Evolutionary conservation across 2,329 filamentous ascomycete species (phyloP).

Genomic region (Cadophora gregata): DNA sequence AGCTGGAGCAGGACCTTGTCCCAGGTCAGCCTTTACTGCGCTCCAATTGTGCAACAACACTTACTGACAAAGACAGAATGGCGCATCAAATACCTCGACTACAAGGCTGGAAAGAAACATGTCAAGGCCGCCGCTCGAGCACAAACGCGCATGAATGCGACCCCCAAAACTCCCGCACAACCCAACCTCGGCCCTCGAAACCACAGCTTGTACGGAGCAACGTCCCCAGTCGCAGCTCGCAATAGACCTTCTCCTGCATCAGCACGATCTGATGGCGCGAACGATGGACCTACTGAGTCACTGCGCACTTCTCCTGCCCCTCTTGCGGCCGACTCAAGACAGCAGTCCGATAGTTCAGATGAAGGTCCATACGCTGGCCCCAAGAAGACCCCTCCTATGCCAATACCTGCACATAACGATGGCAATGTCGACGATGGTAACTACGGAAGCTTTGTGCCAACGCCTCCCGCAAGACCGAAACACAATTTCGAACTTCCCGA

Average conservation of each 20-base stretch:
- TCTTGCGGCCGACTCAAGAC: conserved; percentile 34
- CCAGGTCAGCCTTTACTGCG: conserved; percentile 62
- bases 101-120: conserved; percentile 94
- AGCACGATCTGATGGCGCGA: conserved; percentile 10
- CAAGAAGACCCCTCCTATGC: conserved; percentile 45
- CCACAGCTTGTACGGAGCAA: conserved; percentile 38
- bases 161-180: conserved; percentile 48
- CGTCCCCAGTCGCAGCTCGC: conserved; percentile 28
- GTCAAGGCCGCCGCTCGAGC: conserved; percentile 82
- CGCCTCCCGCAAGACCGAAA: conserved; percentile 50
- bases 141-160: conserved; percentile 64
- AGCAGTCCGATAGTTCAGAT: conserved; percentile 30
- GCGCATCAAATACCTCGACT: conserved; percentile 92
- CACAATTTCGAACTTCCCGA: conserved; percentile 63
- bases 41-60: background rate
- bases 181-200: conserved; percentile 25
- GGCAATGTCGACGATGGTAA: conserved; percentile 44
- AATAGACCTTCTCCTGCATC: conserved; percentile 21
- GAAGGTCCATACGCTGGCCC: conserved; percentile 25
- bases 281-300: conserved; percentile 26
- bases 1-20: conserved; percentile 85
- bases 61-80: conserved; percentile 65
- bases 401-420: conserved; percentile 38
- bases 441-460: conserved; percentile 69
- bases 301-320: conserved; percentile 33